Conservation (phyloP, 331 rosid species). For the Saraca asoca region DNA sequence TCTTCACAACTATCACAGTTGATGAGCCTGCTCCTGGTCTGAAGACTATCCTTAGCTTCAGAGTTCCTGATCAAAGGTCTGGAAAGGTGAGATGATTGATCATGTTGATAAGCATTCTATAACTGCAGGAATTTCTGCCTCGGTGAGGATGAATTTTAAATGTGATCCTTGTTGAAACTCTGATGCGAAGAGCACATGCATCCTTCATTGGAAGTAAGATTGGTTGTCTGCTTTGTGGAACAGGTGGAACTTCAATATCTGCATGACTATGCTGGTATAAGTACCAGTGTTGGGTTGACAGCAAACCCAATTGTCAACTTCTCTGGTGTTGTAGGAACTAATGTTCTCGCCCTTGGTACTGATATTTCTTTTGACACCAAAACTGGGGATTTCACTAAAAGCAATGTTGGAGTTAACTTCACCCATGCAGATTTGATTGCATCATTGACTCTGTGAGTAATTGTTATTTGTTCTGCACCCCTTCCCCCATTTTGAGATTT, state of each 20-base stretch:
- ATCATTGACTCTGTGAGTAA: constrained; percentile 70
- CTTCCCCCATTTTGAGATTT: neutral
- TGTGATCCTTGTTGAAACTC: constrained; percentile 16
- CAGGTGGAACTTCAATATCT: constrained; percentile 84
- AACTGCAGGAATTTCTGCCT: neutral
- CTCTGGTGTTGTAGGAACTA: constrained; percentile 76
- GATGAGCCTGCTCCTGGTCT: constrained; percentile 81
- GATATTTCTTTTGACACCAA: constrained; percentile 79
- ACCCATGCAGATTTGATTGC: constrained; percentile 67
- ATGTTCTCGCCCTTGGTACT: constrained; percentile 63
- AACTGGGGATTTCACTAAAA: constrained; percentile 63
- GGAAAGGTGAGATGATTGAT: constrained; percentile 67
- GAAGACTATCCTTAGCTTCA: constrained; percentile 71
- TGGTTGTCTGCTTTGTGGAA: constrained; percentile 18
- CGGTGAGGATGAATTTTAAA: neutral
- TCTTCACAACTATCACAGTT: constrained; percentile 65
- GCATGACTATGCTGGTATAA: constrained; percentile 81
- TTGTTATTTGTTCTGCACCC: neutral
- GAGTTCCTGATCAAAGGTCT: constrained; percentile 86
- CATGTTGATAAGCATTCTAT: constrained; percentile 3
- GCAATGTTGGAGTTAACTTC: constrained; percentile 70
- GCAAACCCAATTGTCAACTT: constrained; percentile 81
- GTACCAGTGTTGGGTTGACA: constrained; percentile 78
- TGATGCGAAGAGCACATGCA: neutral
- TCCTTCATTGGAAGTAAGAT: neutral